A percentile compares a stretch with the other conserved stretches of the same genome.
phyloP scores from a whole-genome alignment of 2,329 filamentous ascomycete species.

The Reticulascus tulasneorum region DNA sequence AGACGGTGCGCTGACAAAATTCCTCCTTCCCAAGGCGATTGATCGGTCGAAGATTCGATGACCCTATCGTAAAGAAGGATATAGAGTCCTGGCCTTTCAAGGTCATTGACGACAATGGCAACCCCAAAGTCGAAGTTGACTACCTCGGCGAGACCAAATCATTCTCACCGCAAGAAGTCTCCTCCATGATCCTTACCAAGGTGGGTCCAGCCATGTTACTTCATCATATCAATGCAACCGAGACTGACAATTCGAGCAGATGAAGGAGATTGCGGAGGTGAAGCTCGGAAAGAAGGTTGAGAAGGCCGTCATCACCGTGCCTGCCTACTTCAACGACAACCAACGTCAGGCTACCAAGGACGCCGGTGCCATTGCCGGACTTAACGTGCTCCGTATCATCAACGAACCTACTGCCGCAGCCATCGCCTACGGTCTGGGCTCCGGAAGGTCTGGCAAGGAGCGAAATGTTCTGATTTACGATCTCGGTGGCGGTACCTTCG shows the following conservation, averaged over 20 bases:
- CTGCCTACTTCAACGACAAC: conserved; percentile 99
- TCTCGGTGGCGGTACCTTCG: conserved; percentile 99
- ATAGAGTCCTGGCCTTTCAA: conserved; percentile 99
- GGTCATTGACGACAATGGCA: conserved; percentile 84
- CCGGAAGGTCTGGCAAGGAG: conserved; percentile 95
- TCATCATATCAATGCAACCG: neutral
- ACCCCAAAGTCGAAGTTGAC: conserved; percentile 89
- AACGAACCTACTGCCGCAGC: conserved; percentile 99
- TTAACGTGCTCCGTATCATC: conserved; percentile 99
- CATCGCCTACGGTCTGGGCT: conserved; percentile 95
- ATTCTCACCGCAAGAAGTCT: conserved; percentile 98
- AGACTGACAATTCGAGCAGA: conserved; percentile 48
- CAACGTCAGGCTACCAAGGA: conserved; percentile 99
- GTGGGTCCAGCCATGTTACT: conserved; percentile 39
- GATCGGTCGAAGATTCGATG: conserved; percentile 92
- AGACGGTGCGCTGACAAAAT: neutral
- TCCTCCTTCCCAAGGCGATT: conserved; percentile 64
- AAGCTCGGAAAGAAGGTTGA: conserved; percentile 99
- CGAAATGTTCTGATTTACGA: conserved; percentile 99
- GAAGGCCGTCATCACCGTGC: conserved; percentile 98
- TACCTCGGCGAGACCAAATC: conserved; percentile 93
- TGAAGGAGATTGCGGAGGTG: conserved; percentile 98
- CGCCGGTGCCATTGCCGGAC: conserved; percentile 92
- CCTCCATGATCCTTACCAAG: conserved; percentile 97
- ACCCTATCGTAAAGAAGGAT: conserved; percentile 97